Evolutionary conservation across 2,329 filamentous ascomycete species (phyloP), one percentile per base, ranked within the genome.

Genomic region (Didymellaceae sp.): DNA sequence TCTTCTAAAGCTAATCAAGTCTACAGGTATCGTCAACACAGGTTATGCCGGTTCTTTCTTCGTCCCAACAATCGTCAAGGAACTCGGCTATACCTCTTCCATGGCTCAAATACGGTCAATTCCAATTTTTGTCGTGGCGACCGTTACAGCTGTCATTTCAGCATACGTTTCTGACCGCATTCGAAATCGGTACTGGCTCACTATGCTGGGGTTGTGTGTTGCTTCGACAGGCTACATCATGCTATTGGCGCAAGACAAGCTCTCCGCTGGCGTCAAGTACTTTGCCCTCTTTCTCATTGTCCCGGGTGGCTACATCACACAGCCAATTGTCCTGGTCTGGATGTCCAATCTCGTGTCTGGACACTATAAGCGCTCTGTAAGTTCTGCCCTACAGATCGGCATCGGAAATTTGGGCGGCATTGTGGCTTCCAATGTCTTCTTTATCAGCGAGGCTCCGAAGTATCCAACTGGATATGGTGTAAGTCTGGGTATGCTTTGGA

Each of bases 281-380:
- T 78, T 81, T 41, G 81, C 81, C 8, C 68, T 83, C 34, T 84
- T 81, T 64, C 74, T 83, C 33, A 70, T 85, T 59, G 79, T 80
- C 2, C 72, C 73, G 6, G 82, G 83, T 13, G 78, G 78, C 2
- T 84, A 80, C 61, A 79, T 81, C 41, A 77, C 78, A 3, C 80
- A 82, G 52, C 82, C 83, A 1, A 76, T 85, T 32, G 74, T 76
- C 1, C 70, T 85, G 20, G 79, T 76, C 6, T 86, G 83, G 82
- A 70, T 85, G 17, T 77, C 76, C 48, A 84, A 85, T 62, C 82
- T 82, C 55, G 75, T 84, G 57, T 77, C 75, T 1, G 82, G 82
- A 1, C 81, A 83, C 62, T 84, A 82, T 65, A 85, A 85, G 70
- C 76, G 81, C 14, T 74, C 77, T 0, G 74, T 85, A 18, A 72